A percentile compares a stretch with the other conserved stretches of the same genome.
Evolutionary conservation across 305 asterid genomes (phyloP).

Genomic region (Euphrasia arctica): DNA sequence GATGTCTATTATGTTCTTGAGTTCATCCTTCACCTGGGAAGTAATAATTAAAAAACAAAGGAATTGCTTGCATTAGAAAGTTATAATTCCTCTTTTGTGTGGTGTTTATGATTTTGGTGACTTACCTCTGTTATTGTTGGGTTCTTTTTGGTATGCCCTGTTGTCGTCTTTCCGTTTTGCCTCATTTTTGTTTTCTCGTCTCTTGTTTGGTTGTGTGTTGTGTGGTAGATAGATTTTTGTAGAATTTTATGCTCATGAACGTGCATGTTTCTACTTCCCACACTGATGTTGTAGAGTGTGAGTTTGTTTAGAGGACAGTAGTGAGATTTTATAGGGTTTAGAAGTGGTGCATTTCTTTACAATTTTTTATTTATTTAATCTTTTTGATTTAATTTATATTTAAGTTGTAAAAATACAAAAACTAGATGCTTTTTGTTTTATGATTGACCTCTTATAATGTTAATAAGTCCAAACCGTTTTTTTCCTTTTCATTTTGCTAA

Average conservation of each 20-base stretch:
- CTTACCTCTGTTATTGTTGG: constrained; percentile 60
- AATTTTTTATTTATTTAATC: too few relatives aligned
- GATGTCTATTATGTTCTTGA: constrained; percentile 55
- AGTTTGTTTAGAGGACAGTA: constrained; percentile 27
- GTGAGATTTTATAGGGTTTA: constrained; percentile 49
- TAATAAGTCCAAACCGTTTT: too few relatives aligned
- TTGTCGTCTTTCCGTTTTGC: constrained; percentile 46
- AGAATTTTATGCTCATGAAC: constrained; percentile 15
- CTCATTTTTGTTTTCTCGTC: constrained; percentile 29
- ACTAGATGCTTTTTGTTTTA: too few relatives aligned
- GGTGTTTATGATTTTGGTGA: constrained; percentile 27
- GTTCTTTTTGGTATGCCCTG: constrained; percentile 44
- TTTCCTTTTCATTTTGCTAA: too few relatives aligned
- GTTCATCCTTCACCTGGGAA: constrained; percentile 62
- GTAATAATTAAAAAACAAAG: constrained; percentile 6
- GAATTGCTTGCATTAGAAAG: not conserved
- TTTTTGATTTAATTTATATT: constrained; percentile 20
- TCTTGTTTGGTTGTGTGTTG: constrained; percentile 36
- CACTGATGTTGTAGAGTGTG: constrained; percentile 23
- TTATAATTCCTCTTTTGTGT: not conserved
- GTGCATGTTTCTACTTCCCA: constrained; percentile 34
- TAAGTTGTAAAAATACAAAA: constrained; percentile 1
- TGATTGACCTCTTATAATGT: too few relatives aligned
- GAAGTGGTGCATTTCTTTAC: constrained; percentile 27
- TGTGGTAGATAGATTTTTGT: constrained; percentile 27